phyloP scores from a whole-genome alignment of 2,329 filamentous ascomycete genomes.

The Botrytis medusae region DNA sequence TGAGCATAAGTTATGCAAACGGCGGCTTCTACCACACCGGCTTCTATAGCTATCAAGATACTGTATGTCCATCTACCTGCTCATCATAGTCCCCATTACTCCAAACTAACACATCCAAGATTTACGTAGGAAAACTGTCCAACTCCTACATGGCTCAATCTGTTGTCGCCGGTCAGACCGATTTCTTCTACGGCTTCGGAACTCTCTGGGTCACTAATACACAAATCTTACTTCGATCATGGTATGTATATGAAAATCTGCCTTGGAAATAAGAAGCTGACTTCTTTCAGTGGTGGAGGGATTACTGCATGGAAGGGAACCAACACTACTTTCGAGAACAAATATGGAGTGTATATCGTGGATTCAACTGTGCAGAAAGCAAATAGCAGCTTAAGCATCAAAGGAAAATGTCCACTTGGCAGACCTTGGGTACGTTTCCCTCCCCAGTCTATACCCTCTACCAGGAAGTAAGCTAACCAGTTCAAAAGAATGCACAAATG shows the following conservation, averaged over 20 bases:
- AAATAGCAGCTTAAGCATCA: slow-evolving; percentile 47
- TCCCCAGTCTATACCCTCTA: background rate
- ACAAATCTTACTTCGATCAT: slow-evolving; percentile 55
- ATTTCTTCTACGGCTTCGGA: slow-evolving; percentile 63
- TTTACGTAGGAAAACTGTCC: slow-evolving; percentile 66
- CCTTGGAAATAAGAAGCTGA: background rate
- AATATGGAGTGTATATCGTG: slow-evolving; percentile 65
- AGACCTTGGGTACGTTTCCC: slow-evolving; percentile 46
- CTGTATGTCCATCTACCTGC: slow-evolving; percentile 43
- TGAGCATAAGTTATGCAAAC: slow-evolving; percentile 63
- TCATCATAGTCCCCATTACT: background rate
- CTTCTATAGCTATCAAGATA: slow-evolving; percentile 68
- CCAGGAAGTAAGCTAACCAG: background rate
- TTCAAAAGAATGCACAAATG: slow-evolving; percentile 46
- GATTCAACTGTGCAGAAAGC: slow-evolving; percentile 54
- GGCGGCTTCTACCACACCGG: slow-evolving; percentile 66
- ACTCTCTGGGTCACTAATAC: slow-evolving; percentile 60
- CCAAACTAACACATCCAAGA: slow-evolving; percentile 37
- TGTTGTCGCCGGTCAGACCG: slow-evolving; percentile 63
- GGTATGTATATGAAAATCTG: slow-evolving; percentile 34
- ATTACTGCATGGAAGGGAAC: slow-evolving; percentile 69
- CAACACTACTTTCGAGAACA: slow-evolving; percentile 65
- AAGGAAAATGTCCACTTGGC: slow-evolving; percentile 51
- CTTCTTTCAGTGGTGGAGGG: slow-evolving; percentile 47
- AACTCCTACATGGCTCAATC: slow-evolving; percentile 63